These are phyloP conservation scores for Trifolium pratense DNA, from an alignment of 306 rosid genomes.

Conservation along the genomic window DNA sequence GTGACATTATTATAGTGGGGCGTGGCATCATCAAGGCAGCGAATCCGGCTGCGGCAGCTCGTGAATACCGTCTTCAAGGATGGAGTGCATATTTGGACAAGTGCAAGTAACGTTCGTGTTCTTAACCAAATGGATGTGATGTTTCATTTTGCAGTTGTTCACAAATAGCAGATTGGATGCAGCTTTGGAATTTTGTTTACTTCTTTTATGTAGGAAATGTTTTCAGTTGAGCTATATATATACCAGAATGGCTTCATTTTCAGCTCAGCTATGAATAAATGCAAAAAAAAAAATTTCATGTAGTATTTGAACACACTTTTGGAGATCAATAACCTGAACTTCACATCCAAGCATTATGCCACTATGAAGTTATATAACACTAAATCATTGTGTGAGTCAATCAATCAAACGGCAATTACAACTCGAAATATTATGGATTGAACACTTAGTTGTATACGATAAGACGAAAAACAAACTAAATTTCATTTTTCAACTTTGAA, in stretches of 20 bases:
- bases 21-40: slow-evolving; percentile 84
- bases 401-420: background rate
- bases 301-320: background rate
- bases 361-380: background rate
- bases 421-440: no score
- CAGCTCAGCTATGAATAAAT: background rate
- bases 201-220: background rate
- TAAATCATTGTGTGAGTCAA: background rate
- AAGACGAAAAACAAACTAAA: background rate
- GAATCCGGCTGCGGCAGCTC: slow-evolving; percentile 70
- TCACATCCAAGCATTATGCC: slow-evolving; percentile 5
- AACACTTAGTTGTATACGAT: no score
- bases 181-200: background rate
- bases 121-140: background rate
- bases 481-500: background rate
- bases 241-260: slow-evolving; percentile 5
- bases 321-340: slow-evolving; percentile 15
- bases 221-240: background rate
- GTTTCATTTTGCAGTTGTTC: background rate
- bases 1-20: slow-evolving; percentile 87
- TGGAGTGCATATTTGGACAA: slow-evolving; percentile 83
- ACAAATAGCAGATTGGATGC: slow-evolving; percentile 3
- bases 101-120: slow-evolving; percentile 43
- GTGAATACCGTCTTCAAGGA: slow-evolving; percentile 75
- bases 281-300: background rate